phyloP scores from a whole-genome alignment of 768 basidiomycete genomes.

The Dacryopinax primogenitus region DNA sequence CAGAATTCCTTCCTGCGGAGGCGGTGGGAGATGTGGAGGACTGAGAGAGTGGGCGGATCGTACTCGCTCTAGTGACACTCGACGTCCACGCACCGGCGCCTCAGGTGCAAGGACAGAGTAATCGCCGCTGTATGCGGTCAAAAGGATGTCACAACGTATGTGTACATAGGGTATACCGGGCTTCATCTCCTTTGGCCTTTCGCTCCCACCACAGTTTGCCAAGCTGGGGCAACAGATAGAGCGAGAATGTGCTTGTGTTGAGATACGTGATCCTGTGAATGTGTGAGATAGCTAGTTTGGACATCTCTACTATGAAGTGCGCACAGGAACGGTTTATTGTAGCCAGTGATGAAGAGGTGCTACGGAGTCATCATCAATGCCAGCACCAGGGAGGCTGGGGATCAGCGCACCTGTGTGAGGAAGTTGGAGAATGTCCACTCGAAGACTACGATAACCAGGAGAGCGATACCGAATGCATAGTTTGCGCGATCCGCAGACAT shows the following conservation, averaged over 20 bases:
- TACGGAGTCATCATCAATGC: conserved; percentile 20
- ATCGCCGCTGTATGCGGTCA: not conserved
- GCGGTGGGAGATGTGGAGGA: not conserved
- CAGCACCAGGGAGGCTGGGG: not conserved
- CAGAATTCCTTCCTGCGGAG: conserved; percentile 12
- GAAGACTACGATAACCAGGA: conserved; percentile 65
- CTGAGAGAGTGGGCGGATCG: conserved; percentile 10
- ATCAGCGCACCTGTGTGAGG: conserved; percentile 53
- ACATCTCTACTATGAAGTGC: conserved; percentile 21
- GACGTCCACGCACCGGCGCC: not conserved
- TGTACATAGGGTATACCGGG: conserved; percentile 12
- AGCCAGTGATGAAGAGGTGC: conserved; percentile 47
- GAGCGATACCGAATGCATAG: conserved; percentile 47
- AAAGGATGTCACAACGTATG: too few species aligned
- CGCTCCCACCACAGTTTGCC: not conserved
- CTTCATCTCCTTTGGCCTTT: not conserved
- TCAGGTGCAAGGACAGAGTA: not conserved
- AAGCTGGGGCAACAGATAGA: conserved; percentile 55
- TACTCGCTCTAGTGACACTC: not conserved
- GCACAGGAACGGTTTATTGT: conserved; percentile 80
- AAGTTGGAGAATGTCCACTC: conserved; percentile 87
- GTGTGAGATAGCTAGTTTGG: conserved; percentile 16
- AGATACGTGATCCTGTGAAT: conserved; percentile 66
- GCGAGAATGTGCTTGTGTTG: conserved; percentile 71
- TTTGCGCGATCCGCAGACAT: conserved; percentile 22